A percentile compares a stretch with the other conserved stretches of the same genome.
Evolutionary conservation across 495 filamentous ascomycete species (phyloP).

Genomic region (Tetracladium marchalianum): DNA sequence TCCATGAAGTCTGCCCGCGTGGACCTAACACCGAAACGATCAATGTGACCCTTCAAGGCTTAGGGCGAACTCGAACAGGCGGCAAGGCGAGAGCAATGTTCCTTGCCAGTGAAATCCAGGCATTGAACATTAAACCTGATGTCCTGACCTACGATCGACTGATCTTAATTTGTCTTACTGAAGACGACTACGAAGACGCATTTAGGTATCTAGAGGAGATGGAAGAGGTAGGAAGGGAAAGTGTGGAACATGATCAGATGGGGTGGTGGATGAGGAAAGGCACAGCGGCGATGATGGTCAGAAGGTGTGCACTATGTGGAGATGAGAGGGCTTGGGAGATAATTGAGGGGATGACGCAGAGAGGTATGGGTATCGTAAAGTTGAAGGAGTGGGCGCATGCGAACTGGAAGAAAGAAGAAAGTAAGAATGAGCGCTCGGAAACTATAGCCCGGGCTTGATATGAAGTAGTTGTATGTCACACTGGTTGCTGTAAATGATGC

Average conservation of each 20-base stretch:
- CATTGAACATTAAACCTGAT: conserved; percentile 49
- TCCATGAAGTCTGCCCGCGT: conserved; percentile 49
- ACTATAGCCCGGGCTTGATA: too few species aligned
- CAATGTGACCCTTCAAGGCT: conserved; percentile 57
- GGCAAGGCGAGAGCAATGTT: conserved; percentile 53
- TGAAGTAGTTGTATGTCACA: too few species aligned
- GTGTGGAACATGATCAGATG: conserved; percentile 2
- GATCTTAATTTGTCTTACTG: conserved; percentile 51
- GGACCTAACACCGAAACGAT: conserved; percentile 53
- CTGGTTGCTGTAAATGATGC: too few species aligned
- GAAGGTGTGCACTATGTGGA: neutral
- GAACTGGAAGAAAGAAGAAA: too few species aligned
- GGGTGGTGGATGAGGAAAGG: conserved; percentile 20
- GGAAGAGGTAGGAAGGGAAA: conserved; percentile 17
- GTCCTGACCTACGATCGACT: conserved; percentile 56
- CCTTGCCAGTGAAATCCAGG: conserved; percentile 63
- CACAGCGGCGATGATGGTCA: conserved; percentile 8
- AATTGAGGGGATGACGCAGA: conserved; percentile 11
- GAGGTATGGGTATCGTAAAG: neutral
- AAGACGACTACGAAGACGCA: conserved; percentile 44
- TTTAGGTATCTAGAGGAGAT: conserved; percentile 50
- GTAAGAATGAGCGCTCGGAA: too few species aligned
- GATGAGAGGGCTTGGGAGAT: conserved; percentile 13
- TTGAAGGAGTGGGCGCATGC: too few species aligned
- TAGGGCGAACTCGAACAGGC: conserved; percentile 23